A percentile compares a stretch with the other conserved stretches of the same genome.
These are phyloP conservation scores for Firmiana major DNA, from an alignment of 345 rosid species.

Conservation along the genomic window DNA sequence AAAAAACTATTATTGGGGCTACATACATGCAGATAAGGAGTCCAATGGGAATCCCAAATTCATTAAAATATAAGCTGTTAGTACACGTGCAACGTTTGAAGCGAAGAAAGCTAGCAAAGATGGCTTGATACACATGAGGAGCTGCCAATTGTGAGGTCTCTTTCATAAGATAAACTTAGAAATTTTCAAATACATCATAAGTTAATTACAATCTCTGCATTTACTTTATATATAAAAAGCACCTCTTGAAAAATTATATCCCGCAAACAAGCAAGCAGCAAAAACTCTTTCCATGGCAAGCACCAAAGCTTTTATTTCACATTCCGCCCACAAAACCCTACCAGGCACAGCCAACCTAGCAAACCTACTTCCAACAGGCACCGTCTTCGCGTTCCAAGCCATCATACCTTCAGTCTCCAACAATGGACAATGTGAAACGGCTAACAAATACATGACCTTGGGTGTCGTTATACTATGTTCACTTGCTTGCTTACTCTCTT, in stretches of 20 bases:
- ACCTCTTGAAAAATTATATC: not conserved
- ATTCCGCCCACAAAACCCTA: not conserved
- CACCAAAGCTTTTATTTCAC: not conserved
- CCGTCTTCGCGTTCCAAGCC: constrained; percentile 38
- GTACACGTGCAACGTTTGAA: no score
- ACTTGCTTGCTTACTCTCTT: constrained; percentile 30
- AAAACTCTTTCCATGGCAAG: not conserved
- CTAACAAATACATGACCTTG: constrained; percentile 27
- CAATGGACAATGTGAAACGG: constrained; percentile 25
- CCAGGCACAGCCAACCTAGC: constrained; percentile 32
- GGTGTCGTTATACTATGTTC: constrained; percentile 11
- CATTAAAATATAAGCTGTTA: no score
- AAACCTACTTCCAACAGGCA: constrained; percentile 45
- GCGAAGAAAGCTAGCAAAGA: no score
- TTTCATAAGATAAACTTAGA: no score
- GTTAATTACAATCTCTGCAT: no score
- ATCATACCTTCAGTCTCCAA: constrained; percentile 40
- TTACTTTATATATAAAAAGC: no score
- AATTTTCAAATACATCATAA: no score
- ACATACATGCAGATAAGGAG: no score
- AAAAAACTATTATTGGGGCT: no score
- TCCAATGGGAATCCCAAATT: no score
- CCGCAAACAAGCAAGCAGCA: not conserved
- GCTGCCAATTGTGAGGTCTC: no score
- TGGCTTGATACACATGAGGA: no score